Percentiles rank a stretch among this genome's conserved stretches.
Conservation (phyloP, 352 stramenopile species). For the Pythium phragmitis region DNA sequence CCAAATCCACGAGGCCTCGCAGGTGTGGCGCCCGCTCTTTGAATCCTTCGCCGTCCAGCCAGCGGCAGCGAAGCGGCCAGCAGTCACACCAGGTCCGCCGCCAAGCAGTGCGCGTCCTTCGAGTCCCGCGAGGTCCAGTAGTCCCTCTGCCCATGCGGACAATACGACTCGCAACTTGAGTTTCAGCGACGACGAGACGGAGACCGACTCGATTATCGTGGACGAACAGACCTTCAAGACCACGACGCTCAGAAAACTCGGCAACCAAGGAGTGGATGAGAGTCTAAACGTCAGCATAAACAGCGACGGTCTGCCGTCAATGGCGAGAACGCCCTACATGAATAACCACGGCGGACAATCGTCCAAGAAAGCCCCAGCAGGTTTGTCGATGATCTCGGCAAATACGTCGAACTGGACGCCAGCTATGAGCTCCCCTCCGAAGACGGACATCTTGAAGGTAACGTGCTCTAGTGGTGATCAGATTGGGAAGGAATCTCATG, state of each 20-base stretch:
- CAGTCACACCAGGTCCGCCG: constrained; percentile 42
- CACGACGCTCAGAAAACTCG: constrained; percentile 52
- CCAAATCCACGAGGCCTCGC: constrained; percentile 70
- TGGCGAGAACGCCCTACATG: constrained; percentile 69
- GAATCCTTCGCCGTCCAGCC: constrained; percentile 61
- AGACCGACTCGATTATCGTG: constrained; percentile 42
- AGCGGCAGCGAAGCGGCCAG: constrained; percentile 31
- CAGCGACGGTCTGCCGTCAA: constrained; percentile 59
- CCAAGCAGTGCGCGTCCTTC: constrained; percentile 25
- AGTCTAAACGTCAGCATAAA: constrained; percentile 60
- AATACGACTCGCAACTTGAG: constrained; percentile 26
- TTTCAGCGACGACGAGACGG: constrained; percentile 32
- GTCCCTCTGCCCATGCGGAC: constrained; percentile 8
- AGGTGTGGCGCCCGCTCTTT: constrained; percentile 79
- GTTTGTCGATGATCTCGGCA: constrained; percentile 45
- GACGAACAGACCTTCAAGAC: constrained; percentile 73
- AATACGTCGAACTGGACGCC: constrained; percentile 53
- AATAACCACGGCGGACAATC: constrained; percentile 36
- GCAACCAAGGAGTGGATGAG: constrained; percentile 40
- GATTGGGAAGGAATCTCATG: background rate
- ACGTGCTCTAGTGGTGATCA: background rate
- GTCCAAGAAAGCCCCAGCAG: constrained; percentile 26
- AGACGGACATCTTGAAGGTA: constrained; percentile 52
- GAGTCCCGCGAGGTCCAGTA: constrained; percentile 10
- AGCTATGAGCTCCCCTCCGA: constrained; percentile 52